Evolutionary conservation across 306 rosid genomes (phyloP), one percentile per base, ranked within the genome.

Genomic region (Sicyos edulis): DNA sequence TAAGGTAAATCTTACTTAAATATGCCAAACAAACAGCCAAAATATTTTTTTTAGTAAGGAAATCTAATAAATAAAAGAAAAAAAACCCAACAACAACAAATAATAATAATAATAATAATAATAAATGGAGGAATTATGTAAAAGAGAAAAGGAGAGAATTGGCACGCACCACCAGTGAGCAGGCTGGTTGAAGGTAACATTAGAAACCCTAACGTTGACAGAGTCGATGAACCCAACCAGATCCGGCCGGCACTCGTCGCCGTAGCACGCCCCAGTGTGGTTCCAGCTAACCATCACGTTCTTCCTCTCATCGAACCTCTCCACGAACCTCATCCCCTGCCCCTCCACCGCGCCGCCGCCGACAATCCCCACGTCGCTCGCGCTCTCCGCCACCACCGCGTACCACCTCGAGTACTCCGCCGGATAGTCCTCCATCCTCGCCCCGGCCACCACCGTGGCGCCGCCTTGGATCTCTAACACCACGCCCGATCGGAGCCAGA

Each of bases 211-310:
- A 59, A 93, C 86, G 20, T 88, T 80, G 0, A 6, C 76, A 60
- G 82, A 88, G 3, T 53, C 86, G 2, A 93, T 47, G 76, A 92
- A 92, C 0, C 98, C 98, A 10, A 92, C 67, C 4, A 92, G 83
- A 40, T 92, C 83, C 2, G 98, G 98, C 42, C 98, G 80, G 63
- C 98, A 92, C 76, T 92, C 98, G 51, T 92, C 98, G 26, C 98
- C 96, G 4, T 66, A 74, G 71, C 98, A 93, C 19, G 80, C 80
- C 12, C 98, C 97, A 4, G 92, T 93, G 20, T 65, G 19, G 47
- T 93, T 93, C 98, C 98, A 93, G 51, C 98, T 93, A 56, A 93
- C 96, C 98, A 93, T 93, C 4, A 93, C 76, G 60, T 93, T 90
- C 93, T 93, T 93, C 89, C 84, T 80, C 80, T 53, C 59, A 60